Base-by-base conservation (phyloP, 192 early-diverging fungal genomes). In the Chytriomyces sp. region DNA sequence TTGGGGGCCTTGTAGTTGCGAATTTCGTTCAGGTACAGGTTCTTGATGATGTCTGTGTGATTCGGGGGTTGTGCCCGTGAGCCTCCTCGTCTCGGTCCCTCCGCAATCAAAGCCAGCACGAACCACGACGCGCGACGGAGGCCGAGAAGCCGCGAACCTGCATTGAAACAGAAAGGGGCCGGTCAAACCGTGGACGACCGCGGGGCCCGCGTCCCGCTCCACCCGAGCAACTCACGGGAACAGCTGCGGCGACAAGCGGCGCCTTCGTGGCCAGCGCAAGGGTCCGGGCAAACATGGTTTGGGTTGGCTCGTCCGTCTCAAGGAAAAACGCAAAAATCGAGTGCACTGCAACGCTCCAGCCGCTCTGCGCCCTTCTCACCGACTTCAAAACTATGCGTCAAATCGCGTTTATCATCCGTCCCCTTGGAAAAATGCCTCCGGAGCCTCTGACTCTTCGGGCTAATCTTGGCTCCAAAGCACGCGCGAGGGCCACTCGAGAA, bases 21-120 rank as follows among this genome's bases (percentile, higher is more conserved):
- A 60, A 85, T 62, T 44, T 76, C 79, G 26, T 76, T 53, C 32
- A 85, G 39, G 72, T 85, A 85, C 41, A 82, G 25, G 52, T 81
- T 70, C 54, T 75, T 25, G 55, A 85, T 67, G 58, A 81, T 22
- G 74, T 85, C 84, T 57, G 77, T 81, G 30, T 8, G 39, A 26
- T 0, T 12, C 6, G 56, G 56, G 10, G n/a, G 64, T 78, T 57
- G 64, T 77, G 7, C 49, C 49, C 33, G 65, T 58, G 32, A 69
- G 69, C 1, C 69, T 71, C n/a, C 44, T 49, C 10, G 12, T 14
- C 44, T 14, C 44, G 44, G n/a, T 49, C n/a, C n/a, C 10, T 14
- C 10, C 10, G 44, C 10, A 14, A 49, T n/a, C 44, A 49, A 10
- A n/a, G 44, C 44, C 10, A n/a, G 12, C n/a, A 49, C 10, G 10